Evolutionary conservation across 2,329 filamentous ascomycete genomes (phyloP).

Genomic region (Geosmithia morbida): DNA sequence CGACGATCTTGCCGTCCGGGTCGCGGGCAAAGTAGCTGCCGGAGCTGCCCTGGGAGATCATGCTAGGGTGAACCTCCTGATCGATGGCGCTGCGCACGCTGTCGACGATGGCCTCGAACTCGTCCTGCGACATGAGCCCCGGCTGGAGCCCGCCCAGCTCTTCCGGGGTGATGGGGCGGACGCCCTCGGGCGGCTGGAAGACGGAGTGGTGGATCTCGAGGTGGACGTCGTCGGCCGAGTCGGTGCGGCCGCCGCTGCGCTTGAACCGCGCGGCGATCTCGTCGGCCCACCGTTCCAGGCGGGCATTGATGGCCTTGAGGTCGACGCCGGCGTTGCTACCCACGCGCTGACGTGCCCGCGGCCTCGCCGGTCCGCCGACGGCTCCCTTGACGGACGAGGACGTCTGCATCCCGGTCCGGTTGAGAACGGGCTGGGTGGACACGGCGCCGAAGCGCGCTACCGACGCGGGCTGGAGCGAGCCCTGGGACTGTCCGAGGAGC

Average conservation of each 20-base stretch:
- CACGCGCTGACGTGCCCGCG: conserved; percentile 29
- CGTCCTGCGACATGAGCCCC: conserved; percentile 56
- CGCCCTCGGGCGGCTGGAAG: conserved; percentile 82
- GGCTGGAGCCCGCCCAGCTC: conserved; percentile 48
- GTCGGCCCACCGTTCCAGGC: conserved; percentile 91
- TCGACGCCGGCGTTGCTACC: conserved; percentile 81
- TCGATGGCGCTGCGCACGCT: conserved; percentile 85
- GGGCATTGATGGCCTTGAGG: conserved; percentile 94
- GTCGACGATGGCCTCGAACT: conserved; percentile 82
- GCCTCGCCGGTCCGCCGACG: conserved; percentile 11
- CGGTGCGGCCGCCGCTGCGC: conserved; percentile 58
- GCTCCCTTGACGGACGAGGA: conserved; percentile 25
- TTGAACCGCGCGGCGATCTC: conserved; percentile 98
- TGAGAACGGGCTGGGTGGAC: conserved; percentile 34
- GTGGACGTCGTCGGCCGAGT: conserved; percentile 61
- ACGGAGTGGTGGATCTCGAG: conserved; percentile 96
- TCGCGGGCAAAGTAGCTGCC: conserved; percentile 97
- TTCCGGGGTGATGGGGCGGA: conserved; percentile 67
- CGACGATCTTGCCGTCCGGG: conserved; percentile 81
- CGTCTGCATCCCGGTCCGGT: conserved; percentile 43
- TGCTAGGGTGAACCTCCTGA: conserved; percentile 79
- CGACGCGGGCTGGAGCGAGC: conserved; percentile 41
- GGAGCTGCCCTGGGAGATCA: conserved; percentile 95
- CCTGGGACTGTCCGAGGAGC: conserved; percentile 35
- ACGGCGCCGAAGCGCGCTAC: conserved; percentile 52